These are phyloP conservation scores for Hyphopichia fennica DNA, from an alignment of 1,139 yeast species.

Conservation along the genomic window DNA sequence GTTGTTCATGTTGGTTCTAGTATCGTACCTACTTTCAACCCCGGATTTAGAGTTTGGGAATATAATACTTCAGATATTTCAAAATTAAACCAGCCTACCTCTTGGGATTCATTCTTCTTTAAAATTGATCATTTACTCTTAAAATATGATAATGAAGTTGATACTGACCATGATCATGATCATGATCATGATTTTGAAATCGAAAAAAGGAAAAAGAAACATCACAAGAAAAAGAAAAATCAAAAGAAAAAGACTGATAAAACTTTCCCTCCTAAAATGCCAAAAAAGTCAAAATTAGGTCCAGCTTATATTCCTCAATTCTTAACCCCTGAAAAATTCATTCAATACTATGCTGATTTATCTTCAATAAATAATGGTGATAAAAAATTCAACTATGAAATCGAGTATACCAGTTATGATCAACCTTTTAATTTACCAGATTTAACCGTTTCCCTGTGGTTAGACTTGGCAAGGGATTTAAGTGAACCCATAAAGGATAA, in stretches of 20 bases:
- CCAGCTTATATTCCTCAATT: constrained; percentile 75
- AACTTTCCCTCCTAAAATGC: constrained; percentile 68
- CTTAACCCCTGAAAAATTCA: constrained; percentile 70
- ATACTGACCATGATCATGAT: constrained; percentile 10
- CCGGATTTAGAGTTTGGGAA: constrained; percentile 84
- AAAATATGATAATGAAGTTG: constrained; percentile 19
- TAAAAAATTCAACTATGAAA: constrained; percentile 53
- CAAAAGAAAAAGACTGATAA: constrained; percentile 43
- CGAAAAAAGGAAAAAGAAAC: constrained; percentile 9
- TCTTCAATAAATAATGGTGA: constrained; percentile 47
- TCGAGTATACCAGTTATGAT: constrained; percentile 71
- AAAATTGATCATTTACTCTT: constrained; percentile 40
- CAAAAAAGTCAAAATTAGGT: constrained; percentile 54
- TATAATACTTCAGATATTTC: constrained; percentile 64
- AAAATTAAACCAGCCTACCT: constrained; percentile 14
- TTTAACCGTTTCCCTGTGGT: constrained; percentile 61
- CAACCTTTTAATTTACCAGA: constrained; percentile 53
- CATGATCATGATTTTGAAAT: background rate
- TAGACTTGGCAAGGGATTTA: constrained; percentile 53
- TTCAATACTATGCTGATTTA: constrained; percentile 71
- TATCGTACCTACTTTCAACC: constrained; percentile 83
- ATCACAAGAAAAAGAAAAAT: constrained; percentile 12
- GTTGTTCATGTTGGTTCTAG: constrained; percentile 72
- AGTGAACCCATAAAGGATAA: constrained; percentile 34
- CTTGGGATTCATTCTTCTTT: constrained; percentile 56